Conservation (phyloP, 495 filamentous ascomycete species). For the Neurospora sp. region DNA sequence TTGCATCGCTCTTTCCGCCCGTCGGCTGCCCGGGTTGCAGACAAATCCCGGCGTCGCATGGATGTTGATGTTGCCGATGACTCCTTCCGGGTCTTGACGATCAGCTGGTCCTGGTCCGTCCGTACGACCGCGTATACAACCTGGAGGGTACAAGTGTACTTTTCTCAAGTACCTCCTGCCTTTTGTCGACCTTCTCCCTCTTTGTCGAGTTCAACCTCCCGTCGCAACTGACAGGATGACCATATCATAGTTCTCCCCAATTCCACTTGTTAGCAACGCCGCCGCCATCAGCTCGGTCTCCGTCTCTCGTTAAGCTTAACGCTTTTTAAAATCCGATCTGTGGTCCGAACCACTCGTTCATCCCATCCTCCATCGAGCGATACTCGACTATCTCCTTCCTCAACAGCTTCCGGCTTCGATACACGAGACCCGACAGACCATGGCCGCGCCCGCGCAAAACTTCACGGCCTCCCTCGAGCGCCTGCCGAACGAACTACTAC, state of each 20-base stretch:
- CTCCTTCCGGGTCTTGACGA: background rate
- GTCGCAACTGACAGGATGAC: background rate
- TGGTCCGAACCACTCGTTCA: background rate
- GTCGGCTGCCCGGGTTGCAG: background rate
- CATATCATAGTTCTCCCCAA: background rate
- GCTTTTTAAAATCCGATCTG: background rate
- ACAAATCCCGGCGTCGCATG: background rate
- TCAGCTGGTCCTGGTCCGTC: background rate
- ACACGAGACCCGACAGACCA: background rate
- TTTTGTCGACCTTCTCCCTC: background rate
- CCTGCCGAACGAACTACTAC: conserved; percentile 21
- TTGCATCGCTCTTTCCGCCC: background rate
- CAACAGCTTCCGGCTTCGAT: background rate
- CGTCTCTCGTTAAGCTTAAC: background rate
- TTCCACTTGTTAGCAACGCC: background rate
- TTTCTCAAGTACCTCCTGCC: background rate
- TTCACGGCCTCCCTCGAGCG: conserved; percentile 9
- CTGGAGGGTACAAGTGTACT: background rate
- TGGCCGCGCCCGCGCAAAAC: background rate
- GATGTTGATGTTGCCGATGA: background rate
- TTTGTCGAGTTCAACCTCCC: background rate
- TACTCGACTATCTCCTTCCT: background rate
- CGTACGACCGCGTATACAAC: background rate
- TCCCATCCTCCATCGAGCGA: background rate
- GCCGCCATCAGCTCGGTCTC: background rate